These are phyloP conservation scores for Gossypium stocksii DNA, from an alignment of 345 rosid species.

Conservation along the genomic window DNA sequence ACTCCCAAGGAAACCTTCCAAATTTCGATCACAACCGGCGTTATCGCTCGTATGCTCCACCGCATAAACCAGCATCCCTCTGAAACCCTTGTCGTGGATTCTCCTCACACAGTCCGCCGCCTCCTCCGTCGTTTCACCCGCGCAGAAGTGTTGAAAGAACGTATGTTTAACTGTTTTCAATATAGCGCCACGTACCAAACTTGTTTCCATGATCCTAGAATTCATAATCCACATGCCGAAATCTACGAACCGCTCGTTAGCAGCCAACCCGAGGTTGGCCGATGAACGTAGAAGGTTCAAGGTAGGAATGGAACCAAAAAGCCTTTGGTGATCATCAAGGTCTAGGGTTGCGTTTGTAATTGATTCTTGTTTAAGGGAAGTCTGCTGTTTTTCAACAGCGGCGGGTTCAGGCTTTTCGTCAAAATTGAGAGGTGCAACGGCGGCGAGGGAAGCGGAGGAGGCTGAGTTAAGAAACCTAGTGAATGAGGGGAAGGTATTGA, in stretches of 20 bases:
- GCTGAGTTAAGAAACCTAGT: slow-evolving; percentile 8
- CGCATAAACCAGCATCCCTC: slow-evolving; percentile 72
- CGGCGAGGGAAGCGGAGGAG: slow-evolving; percentile 2
- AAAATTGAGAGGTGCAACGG: slow-evolving; percentile 1
- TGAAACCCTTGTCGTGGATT: slow-evolving; percentile 51
- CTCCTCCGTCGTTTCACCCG: slow-evolving; percentile 55
- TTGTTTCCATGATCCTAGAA: slow-evolving; percentile 50
- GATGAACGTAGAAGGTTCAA: slow-evolving; percentile 51
- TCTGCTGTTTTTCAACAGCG: slow-evolving; percentile 21
- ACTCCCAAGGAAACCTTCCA: slow-evolving; percentile 49
- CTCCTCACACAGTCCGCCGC: slow-evolving; percentile 37
- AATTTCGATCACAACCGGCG: slow-evolving; percentile 57
- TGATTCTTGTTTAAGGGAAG: neutral
- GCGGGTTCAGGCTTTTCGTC: slow-evolving; percentile 21
- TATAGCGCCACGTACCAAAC: slow-evolving; percentile 39
- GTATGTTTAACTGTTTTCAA: slow-evolving; percentile 37
- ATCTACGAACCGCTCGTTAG: slow-evolving; percentile 62
- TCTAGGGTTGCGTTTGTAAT: slow-evolving; percentile 27
- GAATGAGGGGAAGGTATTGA: neutral
- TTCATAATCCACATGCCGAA: slow-evolving; percentile 66
- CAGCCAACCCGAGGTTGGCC: slow-evolving; percentile 47
- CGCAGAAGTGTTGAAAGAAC: slow-evolving; percentile 79
- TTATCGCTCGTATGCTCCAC: slow-evolving; percentile 60
- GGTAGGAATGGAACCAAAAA: slow-evolving; percentile 44
- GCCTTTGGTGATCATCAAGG: slow-evolving; percentile 48